Percentiles rank a stretch among this genome's conserved stretches.
phyloP scores from a whole-genome alignment of 768 basidiomycete species.

The Galerina sulciceps region DNA sequence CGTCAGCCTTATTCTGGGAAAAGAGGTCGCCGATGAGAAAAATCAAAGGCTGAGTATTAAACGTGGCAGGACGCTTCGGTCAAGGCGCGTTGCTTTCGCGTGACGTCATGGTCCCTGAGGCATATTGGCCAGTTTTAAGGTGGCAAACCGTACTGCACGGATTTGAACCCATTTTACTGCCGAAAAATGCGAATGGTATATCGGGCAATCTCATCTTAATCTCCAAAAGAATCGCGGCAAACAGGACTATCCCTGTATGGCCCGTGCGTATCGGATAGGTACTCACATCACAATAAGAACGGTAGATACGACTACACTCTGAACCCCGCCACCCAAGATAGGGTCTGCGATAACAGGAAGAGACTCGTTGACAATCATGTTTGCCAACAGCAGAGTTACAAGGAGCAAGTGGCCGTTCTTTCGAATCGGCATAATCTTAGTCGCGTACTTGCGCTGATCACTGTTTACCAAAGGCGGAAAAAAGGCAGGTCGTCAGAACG shows the following conservation, averaged over 20 bases:
- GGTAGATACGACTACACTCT: slow-evolving; percentile 81
- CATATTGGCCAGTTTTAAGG: background rate
- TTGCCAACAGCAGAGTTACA: slow-evolving; percentile 81
- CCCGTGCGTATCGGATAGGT: background rate
- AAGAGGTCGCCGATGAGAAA: no score
- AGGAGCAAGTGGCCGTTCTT: slow-evolving; percentile 83
- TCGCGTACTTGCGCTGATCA: slow-evolving; percentile 78
- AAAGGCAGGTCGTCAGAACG: background rate
- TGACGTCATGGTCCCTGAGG: slow-evolving; percentile 13
- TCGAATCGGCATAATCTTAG: slow-evolving; percentile 86
- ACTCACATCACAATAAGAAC: slow-evolving; percentile 88
- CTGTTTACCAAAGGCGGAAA: slow-evolving; percentile 38
- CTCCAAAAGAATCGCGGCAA: background rate
- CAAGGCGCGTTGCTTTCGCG: slow-evolving; percentile 2
- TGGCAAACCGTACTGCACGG: no score
- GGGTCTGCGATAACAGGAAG: slow-evolving; percentile 84
- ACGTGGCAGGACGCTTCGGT: no score
- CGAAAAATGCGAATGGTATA: no score
- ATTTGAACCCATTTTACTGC: no score
- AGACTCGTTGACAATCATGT: slow-evolving; percentile 92
- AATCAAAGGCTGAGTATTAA: no score
- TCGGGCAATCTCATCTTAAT: background rate
- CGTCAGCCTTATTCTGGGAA: background rate
- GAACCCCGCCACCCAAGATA: slow-evolving; percentile 78
- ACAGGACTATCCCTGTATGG: background rate